Base-by-base conservation (phyloP, 2,329 filamentous ascomycete species). In the Cytospora paraplurivora region DNA sequence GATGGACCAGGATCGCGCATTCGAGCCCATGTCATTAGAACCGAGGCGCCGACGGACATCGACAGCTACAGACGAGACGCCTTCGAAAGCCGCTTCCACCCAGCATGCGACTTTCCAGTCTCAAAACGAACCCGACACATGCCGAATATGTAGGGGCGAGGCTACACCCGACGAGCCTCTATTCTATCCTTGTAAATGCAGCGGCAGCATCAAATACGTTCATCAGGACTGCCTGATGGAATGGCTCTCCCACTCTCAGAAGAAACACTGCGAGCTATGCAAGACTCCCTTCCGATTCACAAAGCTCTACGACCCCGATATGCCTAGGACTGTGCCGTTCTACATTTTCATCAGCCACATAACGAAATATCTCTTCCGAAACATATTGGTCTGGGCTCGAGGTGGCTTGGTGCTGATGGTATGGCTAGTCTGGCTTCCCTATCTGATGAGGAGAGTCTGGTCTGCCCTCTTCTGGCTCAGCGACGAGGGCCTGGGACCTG, bases 201-300 rank as follows among this genome's bases (percentile, higher is more conserved):
- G 92, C 73, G 95, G 95, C 63, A 98, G 94, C 78, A 99, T 99
- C 79, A 97, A 97, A 79, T 97, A 90, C 72, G 95, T 99, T 66
- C 95, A 99, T 76, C 95, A 99, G 77, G 91, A 96, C 75, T 99
- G 95, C 75, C 80, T 99, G 77, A 97, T 99, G 90, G 93, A 98
- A 77, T 99, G 95, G 95, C 83, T 99, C 27, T 94, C 93, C 56
- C 96, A 99, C 76, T 98, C 95, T 1, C 93, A 99, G 75, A 99
- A 99, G 85, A 98, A 98, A 77, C 91, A 99, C 81, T 99, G 96
- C 82, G 95, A 99, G 80, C 88, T 99, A 41, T 99, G 95, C 87
- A 99, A 99, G 80, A 99, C 95, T 2, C 89, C 93, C 0, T 99
- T 98, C 74, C 91, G 93, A 66, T 99, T 99, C 80, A 99, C 95